Evolutionary conservation across 2,329 filamentous ascomycete genomes (phyloP).

Genomic region (Thielaviopsis musarum): DNA sequence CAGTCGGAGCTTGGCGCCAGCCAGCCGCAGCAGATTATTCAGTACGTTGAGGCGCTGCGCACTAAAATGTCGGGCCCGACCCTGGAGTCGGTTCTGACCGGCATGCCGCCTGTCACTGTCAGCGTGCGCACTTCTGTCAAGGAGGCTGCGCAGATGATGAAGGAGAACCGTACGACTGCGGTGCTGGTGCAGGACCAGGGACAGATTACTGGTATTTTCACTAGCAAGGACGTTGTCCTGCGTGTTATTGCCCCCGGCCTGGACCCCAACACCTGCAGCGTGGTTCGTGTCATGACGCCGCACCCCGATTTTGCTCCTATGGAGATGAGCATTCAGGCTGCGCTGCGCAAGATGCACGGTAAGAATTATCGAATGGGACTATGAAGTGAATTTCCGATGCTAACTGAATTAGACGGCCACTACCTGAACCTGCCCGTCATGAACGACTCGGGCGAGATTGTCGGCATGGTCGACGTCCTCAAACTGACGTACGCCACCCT

Average conservation of each 20-base stretch:
- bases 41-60: conserved; percentile 91
- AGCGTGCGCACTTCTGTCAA: conserved; percentile 92
- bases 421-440: conserved; percentile 97
- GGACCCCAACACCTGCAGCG: conserved; percentile 87
- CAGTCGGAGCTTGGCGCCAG: conserved; percentile 91
- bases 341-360: conserved; percentile 98
- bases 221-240: conserved; percentile 95
- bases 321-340: conserved; percentile 98
- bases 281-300: conserved; percentile 96
- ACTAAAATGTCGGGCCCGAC: conserved; percentile 97
- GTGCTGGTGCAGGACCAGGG: conserved; percentile 93
- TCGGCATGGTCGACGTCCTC: conserved; percentile 97
- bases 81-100: conserved; percentile 82
- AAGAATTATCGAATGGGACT: conserved; percentile 22
- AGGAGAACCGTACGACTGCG: conserved; percentile 95
- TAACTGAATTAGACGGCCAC: conserved; percentile 59
- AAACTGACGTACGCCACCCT: conserved; percentile 96
- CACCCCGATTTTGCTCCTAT: conserved; percentile 97
- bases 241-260: conserved; percentile 94
- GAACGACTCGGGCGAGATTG: conserved; percentile 93
- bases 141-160: conserved; percentile 91
- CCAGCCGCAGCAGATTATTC: conserved; percentile 96
- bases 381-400: not conserved
- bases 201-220: conserved; percentile 96
- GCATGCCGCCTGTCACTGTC: conserved; percentile 81